Evolutionary conservation across 306 rosid genomes (phyloP).

Genomic region (Glycine tomentella): DNA sequence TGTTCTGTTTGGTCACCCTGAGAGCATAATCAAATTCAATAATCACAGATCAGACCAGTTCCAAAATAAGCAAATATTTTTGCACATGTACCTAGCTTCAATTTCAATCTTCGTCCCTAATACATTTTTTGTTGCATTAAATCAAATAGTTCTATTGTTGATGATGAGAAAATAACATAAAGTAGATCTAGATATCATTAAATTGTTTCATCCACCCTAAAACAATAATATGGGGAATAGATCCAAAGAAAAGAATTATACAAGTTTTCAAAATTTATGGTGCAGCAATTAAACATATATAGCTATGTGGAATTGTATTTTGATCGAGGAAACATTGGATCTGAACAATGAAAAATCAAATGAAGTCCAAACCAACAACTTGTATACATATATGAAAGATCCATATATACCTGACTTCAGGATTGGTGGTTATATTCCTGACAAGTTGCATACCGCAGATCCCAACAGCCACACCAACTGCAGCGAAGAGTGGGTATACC

Average conservation of each 20-base stretch:
- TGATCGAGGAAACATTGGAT: constrained; percentile 10
- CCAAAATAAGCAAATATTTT: too few relatives aligned
- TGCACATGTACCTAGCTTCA: too few relatives aligned
- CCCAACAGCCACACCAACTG: constrained; percentile 84
- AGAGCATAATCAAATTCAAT: constrained; percentile 31
- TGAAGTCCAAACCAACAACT: not conserved
- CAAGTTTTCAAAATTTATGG: not conserved
- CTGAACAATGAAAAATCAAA: constrained; percentile 14
- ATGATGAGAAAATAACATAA: too few relatives aligned
- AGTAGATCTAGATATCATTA: too few relatives aligned
- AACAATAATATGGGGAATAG: not conserved
- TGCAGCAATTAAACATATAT: not conserved
- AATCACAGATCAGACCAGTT: too few relatives aligned
- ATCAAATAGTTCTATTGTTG: not conserved
- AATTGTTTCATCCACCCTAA: not conserved
- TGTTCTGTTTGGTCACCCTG: constrained; percentile 83
- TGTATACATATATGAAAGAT: not conserved
- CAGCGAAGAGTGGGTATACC: constrained; percentile 89
- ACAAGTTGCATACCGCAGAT: constrained; percentile 86
- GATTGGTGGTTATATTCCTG: constrained; percentile 78
- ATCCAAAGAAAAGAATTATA: not conserved
- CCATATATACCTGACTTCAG: constrained; percentile 81
- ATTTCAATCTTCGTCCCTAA: too few relatives aligned
- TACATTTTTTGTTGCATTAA: not conserved
- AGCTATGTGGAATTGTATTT: not conserved